These are phyloP conservation scores for Dichomitus squalens DNA, from an alignment of 1,284 basidiomycete species.

Conservation along the genomic window DNA sequence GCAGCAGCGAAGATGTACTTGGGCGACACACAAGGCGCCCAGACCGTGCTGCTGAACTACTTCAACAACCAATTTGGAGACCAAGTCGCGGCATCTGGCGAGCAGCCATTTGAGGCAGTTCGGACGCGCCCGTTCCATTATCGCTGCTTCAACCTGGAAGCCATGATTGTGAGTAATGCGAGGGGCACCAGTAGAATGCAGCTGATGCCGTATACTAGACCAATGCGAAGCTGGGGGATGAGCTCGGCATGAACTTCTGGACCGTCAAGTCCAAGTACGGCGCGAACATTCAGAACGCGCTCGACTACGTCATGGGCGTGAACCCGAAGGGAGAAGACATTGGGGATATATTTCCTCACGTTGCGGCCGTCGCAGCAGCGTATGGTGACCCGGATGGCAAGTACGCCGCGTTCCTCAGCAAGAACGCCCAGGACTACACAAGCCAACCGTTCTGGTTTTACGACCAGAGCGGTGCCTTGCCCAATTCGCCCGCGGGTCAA, in stretches of 20 bases:
- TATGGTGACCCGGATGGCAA: slow-evolving; percentile 60
- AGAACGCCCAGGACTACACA: slow-evolving; percentile 41
- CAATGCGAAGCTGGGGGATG: slow-evolving; percentile 57
- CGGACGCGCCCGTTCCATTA: slow-evolving; percentile 69
- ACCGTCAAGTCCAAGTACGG: slow-evolving; percentile 49
- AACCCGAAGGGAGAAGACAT: slow-evolving; percentile 48
- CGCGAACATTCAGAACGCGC: slow-evolving; percentile 56
- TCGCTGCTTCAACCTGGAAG: slow-evolving; percentile 65
- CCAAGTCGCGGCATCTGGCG: slow-evolving; percentile 57
- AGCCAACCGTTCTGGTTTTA: slow-evolving; percentile 53
- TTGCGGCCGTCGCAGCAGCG: slow-evolving; percentile 52
- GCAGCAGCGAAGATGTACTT: slow-evolving; percentile 40
- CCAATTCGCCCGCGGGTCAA: slow-evolving; percentile 33
- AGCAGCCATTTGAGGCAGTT: slow-evolving; percentile 62
- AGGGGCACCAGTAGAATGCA: no score
- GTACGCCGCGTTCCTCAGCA: slow-evolving; percentile 52
- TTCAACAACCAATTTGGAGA: slow-evolving; percentile 49
- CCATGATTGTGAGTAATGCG: slow-evolving; percentile 52
- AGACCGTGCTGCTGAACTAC: slow-evolving; percentile 42
- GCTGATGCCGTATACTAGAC: slow-evolving; percentile 33
- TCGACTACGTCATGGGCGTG: slow-evolving; percentile 54
- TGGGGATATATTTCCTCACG: slow-evolving; percentile 50
- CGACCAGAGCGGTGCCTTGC: slow-evolving; percentile 42
- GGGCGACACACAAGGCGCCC: slow-evolving; percentile 44
- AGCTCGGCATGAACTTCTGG: slow-evolving; percentile 56